phyloP scores from a whole-genome alignment of 2,329 filamentous ascomycete genomes.

The Fusarium mundagurra region DNA sequence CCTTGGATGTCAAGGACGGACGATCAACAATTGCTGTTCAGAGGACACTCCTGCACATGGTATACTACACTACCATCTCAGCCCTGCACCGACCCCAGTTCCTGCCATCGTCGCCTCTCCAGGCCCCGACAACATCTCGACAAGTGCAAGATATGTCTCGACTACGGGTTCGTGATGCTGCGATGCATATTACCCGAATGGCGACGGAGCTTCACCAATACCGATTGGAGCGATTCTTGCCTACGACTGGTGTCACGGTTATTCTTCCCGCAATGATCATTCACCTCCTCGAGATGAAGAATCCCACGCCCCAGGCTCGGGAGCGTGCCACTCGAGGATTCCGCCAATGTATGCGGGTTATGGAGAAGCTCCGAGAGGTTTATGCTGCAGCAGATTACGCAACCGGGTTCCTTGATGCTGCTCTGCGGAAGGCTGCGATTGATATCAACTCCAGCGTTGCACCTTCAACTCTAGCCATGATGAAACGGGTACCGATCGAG shows the following conservation, averaged over 20 bases:
- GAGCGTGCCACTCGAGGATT: slow-evolving; percentile 82
- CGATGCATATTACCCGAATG: slow-evolving; percentile 85
- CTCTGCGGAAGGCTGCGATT: slow-evolving; percentile 86
- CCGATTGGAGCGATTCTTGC: slow-evolving; percentile 80
- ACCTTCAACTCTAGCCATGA: slow-evolving; percentile 48
- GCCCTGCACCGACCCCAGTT: slow-evolving; percentile 93
- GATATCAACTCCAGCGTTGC: slow-evolving; percentile 62
- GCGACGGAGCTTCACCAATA: slow-evolving; percentile 78
- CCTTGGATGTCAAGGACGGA: slow-evolving; percentile 67
- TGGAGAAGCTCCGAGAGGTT: slow-evolving; percentile 86
- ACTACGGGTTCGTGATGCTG: slow-evolving; percentile 83
- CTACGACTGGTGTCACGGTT: slow-evolving; percentile 90
- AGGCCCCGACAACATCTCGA: slow-evolving; percentile 63
- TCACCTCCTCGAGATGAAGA: slow-evolving; percentile 91
- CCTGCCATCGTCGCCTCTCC: slow-evolving; percentile 74
- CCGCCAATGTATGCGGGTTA: slow-evolving; percentile 90
- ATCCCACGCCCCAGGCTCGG: slow-evolving; percentile 75
- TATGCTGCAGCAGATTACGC: slow-evolving; percentile 96
- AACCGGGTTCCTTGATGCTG: slow-evolving; percentile 93
- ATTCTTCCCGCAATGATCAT: slow-evolving; percentile 94
- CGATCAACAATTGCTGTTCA: slow-evolving; percentile 73
- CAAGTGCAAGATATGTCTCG: slow-evolving; percentile 86
- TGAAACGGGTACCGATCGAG: slow-evolving; percentile 50
- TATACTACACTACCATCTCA: slow-evolving; percentile 91
- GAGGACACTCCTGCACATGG: slow-evolving; percentile 89